Evolutionary conservation across 768 basidiomycete species (phyloP), one percentile per base, ranked within the genome.

Genomic region (Myochromella boudieri): DNA sequence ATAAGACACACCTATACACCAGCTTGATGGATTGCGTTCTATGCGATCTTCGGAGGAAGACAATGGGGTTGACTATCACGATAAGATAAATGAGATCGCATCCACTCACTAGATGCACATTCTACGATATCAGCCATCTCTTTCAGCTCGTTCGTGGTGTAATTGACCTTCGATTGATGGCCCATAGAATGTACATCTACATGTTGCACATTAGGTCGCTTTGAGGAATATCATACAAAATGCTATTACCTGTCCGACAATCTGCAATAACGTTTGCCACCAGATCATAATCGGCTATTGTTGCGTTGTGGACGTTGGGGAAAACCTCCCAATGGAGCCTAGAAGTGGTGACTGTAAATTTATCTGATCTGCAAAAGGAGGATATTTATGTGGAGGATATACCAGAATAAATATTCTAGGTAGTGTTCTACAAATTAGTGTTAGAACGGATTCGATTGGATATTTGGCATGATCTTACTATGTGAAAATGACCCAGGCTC

Each of bases 121-220:
- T 53, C 37, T 8, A 53, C 48, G 20, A 53, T 40, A 6, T 49
- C 48, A 12, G 48, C 41, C 52, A 53, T 53, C 20, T 53, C 52
- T 37, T 38, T 46, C 20, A 53, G 48, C 4, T 33, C 40, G 3
- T 36, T 40, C 36, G 18, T 38, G 9, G 43, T 37, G 2, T 46
- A 20, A 22, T 49, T 46, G n/a, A 49, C 14, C 7, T 44, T 46
- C 20, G 44, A 27, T 14, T 18, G 29, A 3, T 12, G 9, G n/a
- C 52, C 49, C 3, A 29, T 46, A 7, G n/a, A n/a, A n/a, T 38
- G 29, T 9, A 53, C 48, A 21, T 49, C 52, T 53, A 14, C n/a
- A 14, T n/a, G 33, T 5, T 12, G n/a, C n/a, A n/a, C n/a, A n/a
- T n/a, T n/a, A n/a, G n/a, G n/a, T n/a, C n/a, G n/a, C n/a, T n/a